A percentile compares a stretch with the other conserved stretches of the same genome.
phyloP scores from a whole-genome alignment of 805 yeast species.

The Lipomyces japonicus region DNA sequence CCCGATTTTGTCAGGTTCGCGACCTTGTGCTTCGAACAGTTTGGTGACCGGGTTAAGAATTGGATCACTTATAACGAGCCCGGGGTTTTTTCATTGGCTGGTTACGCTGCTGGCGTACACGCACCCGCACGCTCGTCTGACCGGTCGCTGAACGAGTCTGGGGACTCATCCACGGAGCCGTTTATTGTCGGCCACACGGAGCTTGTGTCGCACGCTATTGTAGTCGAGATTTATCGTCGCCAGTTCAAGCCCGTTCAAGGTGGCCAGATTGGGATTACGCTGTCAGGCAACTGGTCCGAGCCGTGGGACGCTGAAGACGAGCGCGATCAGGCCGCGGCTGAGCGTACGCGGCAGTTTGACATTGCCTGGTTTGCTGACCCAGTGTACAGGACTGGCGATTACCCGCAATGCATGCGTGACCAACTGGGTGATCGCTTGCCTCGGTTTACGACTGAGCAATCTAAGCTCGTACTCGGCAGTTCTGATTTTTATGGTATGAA shows the following conservation, averaged over 20 bases:
- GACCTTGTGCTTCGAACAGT: constrained; percentile 35
- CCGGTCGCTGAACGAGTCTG: no score
- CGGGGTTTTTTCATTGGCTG: no score
- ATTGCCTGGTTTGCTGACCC: constrained; percentile 37
- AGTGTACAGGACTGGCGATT: constrained; percentile 37
- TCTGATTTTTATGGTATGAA: no score
- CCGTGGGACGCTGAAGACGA: constrained; percentile 32
- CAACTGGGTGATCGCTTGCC: no score
- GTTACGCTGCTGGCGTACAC: no score
- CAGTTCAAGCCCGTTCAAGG: constrained; percentile 34
- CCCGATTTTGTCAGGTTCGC: constrained; percentile 39
- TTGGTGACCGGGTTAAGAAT: constrained; percentile 36
- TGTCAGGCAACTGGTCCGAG: constrained; percentile 34
- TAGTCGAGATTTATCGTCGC: constrained; percentile 31
- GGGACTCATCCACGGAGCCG: constrained; percentile 31
- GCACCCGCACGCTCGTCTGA: no score
- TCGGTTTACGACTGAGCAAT: no score
- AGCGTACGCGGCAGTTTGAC: constrained; percentile 33
- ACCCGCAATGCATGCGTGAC: constrained; percentile 33
- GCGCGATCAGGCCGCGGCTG: constrained; percentile 33
- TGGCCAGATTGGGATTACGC: constrained; percentile 36
- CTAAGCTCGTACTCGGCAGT: no score
- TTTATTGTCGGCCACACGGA: constrained; percentile 30
- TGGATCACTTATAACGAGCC: constrained; percentile 40
- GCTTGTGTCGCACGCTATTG: constrained; percentile 33